A percentile compares a stretch with the other conserved stretches of the same genome.
phyloP scores from a whole-genome alignment of 2,329 filamentous ascomycete genomes.

The Alternaria gaisen region DNA sequence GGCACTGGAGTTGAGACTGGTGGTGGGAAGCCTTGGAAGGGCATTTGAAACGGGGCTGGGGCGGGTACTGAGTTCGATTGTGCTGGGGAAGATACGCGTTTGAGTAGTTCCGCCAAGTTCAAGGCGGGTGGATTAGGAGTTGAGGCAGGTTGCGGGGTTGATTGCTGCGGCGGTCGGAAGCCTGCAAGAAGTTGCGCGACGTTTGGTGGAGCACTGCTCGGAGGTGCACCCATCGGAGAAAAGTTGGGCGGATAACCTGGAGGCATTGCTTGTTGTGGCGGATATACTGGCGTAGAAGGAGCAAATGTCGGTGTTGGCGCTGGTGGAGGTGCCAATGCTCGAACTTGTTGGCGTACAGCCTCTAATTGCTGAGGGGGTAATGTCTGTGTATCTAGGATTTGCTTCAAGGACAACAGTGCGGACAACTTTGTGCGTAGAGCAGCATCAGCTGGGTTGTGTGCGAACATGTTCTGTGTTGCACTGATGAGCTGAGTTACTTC shows the following conservation, averaged over 20 bases:
- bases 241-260: slow-evolving; percentile 27
- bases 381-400: slow-evolving; percentile 77
- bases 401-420: slow-evolving; percentile 85
- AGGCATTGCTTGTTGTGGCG: slow-evolving; percentile 37
- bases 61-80: slow-evolving; percentile 36
- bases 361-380: slow-evolving; percentile 83
- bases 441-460: slow-evolving; percentile 77
- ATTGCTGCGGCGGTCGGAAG: slow-evolving; percentile 31
- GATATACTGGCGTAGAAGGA: slow-evolving; percentile 39
- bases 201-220: slow-evolving; percentile 34
- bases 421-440: slow-evolving; percentile 81
- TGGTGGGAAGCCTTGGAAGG: slow-evolving; percentile 36
- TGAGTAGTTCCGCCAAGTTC: slow-evolving; percentile 43
- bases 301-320: slow-evolving; percentile 53
- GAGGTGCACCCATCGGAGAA: slow-evolving; percentile 29
- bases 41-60: slow-evolving; percentile 38
- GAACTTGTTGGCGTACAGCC: slow-evolving; percentile 85
- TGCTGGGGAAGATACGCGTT: slow-evolving; percentile 39
- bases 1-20: slow-evolving; percentile 34
- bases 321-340: slow-evolving; percentile 73
- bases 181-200: slow-evolving; percentile 44
- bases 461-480: slow-evolving; percentile 76
- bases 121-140: slow-evolving; percentile 32
- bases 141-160: slow-evolving; percentile 30
- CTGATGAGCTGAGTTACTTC: slow-evolving; percentile 83